phyloP scores from a whole-genome alignment of 1,284 basidiomycete species.

The Ustilago tritici region DNA sequence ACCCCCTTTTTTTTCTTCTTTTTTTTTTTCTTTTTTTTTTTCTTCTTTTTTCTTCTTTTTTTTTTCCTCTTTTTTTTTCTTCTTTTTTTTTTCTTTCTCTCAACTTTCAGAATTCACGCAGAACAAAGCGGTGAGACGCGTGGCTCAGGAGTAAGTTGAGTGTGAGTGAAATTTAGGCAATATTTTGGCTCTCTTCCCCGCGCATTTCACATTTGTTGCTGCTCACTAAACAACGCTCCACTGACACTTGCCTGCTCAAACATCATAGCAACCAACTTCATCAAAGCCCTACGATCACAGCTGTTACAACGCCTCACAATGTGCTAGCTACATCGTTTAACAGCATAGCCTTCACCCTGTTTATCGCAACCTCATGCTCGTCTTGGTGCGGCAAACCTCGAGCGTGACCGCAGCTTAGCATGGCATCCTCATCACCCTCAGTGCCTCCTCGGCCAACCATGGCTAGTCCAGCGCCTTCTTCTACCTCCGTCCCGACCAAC shows the following conservation, averaged over 20 bases:
- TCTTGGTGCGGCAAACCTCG: not conserved
- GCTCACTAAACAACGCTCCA: not conserved
- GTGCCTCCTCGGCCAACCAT: constrained; percentile 3
- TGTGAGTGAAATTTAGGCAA: not conserved
- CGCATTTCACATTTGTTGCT: not conserved
- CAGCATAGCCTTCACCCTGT: not conserved
- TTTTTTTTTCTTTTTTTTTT: no score
- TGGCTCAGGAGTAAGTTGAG: constrained; percentile 4
- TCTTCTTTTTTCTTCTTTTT: not conserved
- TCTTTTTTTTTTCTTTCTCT: not conserved
- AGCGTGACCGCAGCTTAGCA: constrained; percentile 10
- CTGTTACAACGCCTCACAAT: not conserved
- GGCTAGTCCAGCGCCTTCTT: constrained; percentile 17
- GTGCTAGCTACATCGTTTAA: not conserved
- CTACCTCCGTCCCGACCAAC: constrained; percentile 9
- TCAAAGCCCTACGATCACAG: not conserved
- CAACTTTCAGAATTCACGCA: not conserved
- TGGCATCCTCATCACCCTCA: constrained; percentile 8
- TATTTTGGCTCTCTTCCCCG: constrained; percentile 3
- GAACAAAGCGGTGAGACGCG: not conserved
- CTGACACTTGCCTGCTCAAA: not conserved
- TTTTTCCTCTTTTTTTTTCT: no score
- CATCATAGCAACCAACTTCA: not conserved
- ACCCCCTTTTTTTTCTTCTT: not conserved
- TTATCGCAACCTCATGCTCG: constrained; percentile 16